These are phyloP conservation scores for Circinella umbellata DNA, from an alignment of 371 early-diverging fungal genomes.

Conservation along the genomic window DNA sequence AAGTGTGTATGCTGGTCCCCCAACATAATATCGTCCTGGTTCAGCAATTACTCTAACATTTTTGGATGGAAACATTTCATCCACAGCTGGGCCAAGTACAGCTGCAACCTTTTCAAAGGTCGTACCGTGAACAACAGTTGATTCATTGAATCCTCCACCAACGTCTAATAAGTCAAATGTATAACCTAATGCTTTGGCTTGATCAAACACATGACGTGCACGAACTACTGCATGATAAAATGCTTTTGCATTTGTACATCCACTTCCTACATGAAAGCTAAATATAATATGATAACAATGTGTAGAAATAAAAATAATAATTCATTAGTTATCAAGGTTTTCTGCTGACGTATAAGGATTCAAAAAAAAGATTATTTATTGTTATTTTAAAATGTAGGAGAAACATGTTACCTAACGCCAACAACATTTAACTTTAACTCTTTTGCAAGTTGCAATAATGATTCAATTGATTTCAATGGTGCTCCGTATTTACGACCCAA, in stretches of 20 bases:
- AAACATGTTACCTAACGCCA: constrained; percentile 68
- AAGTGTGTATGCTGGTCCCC: constrained; percentile 85
- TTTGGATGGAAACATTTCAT: constrained; percentile 69
- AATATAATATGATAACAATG: neutral
- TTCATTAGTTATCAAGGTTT: too few relatives aligned
- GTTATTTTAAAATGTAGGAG: too few relatives aligned
- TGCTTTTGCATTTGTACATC: constrained; percentile 89
- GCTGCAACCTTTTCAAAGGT: constrained; percentile 86
- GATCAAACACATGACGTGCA: constrained; percentile 88
- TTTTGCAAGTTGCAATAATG: constrained; percentile 75
- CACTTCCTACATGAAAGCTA: constrained; percentile 94
- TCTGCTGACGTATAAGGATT: too few relatives aligned
- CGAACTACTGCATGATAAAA: constrained; percentile 88
- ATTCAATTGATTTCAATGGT: constrained; percentile 65
- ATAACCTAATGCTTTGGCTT: constrained; percentile 77
- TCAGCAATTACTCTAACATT: constrained; percentile 93
- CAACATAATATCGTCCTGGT: constrained; percentile 96
- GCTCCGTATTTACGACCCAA: constrained; percentile 98
- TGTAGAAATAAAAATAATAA: too few relatives aligned
- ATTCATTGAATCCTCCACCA: constrained; percentile 95
- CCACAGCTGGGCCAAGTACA: constrained; percentile 79
- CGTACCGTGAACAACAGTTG: constrained; percentile 71
- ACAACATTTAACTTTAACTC: constrained; percentile 83
- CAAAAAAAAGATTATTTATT: neutral
- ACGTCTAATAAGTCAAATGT: constrained; percentile 86